Evolutionary conservation across 2,329 filamentous ascomycete species (phyloP).

Genomic region (Pseudogymnoascus sp.): DNA sequence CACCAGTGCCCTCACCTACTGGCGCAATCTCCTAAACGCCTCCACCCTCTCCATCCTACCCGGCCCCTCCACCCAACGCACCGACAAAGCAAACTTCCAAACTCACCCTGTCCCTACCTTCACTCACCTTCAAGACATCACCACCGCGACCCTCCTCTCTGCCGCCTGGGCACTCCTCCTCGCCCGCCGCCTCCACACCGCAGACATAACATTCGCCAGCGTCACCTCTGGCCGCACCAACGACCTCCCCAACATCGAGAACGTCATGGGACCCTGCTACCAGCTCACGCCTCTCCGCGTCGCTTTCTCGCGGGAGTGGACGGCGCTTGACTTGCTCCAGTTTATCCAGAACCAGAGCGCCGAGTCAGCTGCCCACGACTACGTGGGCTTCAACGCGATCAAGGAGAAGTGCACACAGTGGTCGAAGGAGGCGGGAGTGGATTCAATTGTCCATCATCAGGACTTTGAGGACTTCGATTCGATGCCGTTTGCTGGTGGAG

Average conservation of each 20-base stretch:
- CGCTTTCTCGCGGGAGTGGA: conserved; percentile 32
- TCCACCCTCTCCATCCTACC: conserved; percentile 29
- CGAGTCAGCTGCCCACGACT: conserved; percentile 31
- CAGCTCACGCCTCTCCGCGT: conserved; percentile 41
- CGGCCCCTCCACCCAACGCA: conserved; percentile 15
- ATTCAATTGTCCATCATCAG: conserved; percentile 35
- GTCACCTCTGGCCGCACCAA: conserved; percentile 40
- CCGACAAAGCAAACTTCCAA: conserved; percentile 30
- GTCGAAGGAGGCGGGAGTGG: conserved; percentile 25
- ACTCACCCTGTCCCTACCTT: conserved; percentile 25
- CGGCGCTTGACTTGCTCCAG: conserved; percentile 29
- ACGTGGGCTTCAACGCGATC: conserved; percentile 33
- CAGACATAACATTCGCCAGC: conserved; percentile 38
- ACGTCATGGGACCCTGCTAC: conserved; percentile 41
- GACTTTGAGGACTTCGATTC: conserved; percentile 38
- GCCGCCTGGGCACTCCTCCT: conserved; percentile 40
- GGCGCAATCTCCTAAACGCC: conserved; percentile 37
- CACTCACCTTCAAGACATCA: conserved; percentile 33
- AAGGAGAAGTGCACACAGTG: conserved; percentile 32
- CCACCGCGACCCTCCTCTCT: conserved; percentile 38
- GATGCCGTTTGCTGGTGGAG: conserved; percentile 35
- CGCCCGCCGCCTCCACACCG: conserved; percentile 29
- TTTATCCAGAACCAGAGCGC: conserved; percentile 32
- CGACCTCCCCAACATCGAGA: conserved; percentile 32
- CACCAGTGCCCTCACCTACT: conserved; percentile 31